Base-by-base conservation (phyloP, 176 grass and related monocot species). In the Phoenix dactylifera region DNA sequence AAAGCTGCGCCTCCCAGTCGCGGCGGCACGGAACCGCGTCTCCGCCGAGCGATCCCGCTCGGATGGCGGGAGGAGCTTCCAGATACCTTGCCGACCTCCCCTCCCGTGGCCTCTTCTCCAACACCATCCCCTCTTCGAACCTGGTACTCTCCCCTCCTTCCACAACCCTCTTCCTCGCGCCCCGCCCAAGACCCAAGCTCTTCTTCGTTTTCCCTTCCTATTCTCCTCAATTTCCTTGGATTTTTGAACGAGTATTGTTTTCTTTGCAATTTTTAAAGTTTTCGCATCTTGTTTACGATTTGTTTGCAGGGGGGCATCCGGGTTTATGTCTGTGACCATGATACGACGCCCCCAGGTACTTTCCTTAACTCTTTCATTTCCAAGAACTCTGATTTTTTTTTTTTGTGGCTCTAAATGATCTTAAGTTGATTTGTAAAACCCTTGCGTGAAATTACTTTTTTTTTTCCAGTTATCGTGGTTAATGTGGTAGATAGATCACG, bases 21-120 rank as follows among this genome's bases (percentile, higher is more conserved):
- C 35, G 35, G 6, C 35, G 1, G 35, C 7, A 44, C 1, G 35
- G 35, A 44, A 44, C 10, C 35, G 9, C 35, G 35, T 9, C 35
- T 44, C 10, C 35, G 35, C 35, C 35, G 10, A 14, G 35, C 10
- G 35, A 44, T 12, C 2, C 35, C 35, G 7, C 2, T 44, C 35
- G 35, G 71, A 26, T n/a, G 71, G n/a, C 54, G 7, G 15, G 24
- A 32, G 60, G 54, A n/a, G 77, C 55, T n/a, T 80, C 63, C 16
- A 65, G 74, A 25, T 59, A 17, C 69, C 77, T 80, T 9, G 24
- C 61, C 22, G 58, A 58, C 35, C 77, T 80, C 4, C 77, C 77
- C 22, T 74, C 70, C 22, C 68, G 69, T 7, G 77, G 77, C 26
- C 50, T 67, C 69, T 74, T 80, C 26, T 68, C 65, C 63, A 35